Evolutionary conservation across 768 basidiomycete genomes (phyloP), one percentile per base, ranked within the genome.

Genomic region (Mycena maculata): DNA sequence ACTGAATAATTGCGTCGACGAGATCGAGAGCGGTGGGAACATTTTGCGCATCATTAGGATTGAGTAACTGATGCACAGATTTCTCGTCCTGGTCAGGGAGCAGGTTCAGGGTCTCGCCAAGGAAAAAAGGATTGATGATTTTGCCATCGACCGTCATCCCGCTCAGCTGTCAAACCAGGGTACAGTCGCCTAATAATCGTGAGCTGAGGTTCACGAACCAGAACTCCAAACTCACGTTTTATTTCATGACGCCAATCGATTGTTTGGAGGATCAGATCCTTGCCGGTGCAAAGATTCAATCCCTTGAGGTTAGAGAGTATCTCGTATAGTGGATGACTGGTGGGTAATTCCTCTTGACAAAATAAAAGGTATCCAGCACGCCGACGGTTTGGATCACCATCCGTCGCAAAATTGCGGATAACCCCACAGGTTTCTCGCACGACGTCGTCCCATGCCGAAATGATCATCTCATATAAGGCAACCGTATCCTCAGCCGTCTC

Each of bases 1-100:
- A 41, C 3, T 16, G 8, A n/a, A 58, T 41, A 39, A 72, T 41
- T 30, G 66, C 39, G 2, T 47, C 52, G 4, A 79, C 64, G 8
- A 79, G 71, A 38, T 77, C 68, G 23, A 77, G 70, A 0, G 77
- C 77, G 27, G 69, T 53, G 1, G 78, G 76, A 15, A 79, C 78
- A 61, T 79, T 71, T 58, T 78, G 77, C 25, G 69, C 41, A 60
- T 76, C 76, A 31, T 73, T 72, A 0, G 76, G 77, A 55, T 72
- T 72, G 8, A 78, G 71, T 25, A 80, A 69, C 55, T 47, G 61
- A 27, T 74, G 57, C 2, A 76, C 68, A 13, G 50, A 39, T 20
- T 72, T 27, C n/a, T 23, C 25, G 25, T 47, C 48, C 1, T 66
- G 54, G 23, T 65, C 60, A 4, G 55, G 61, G 4, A 77, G 67